Evolutionary conservation across 768 basidiomycete species (phyloP), one percentile per base, ranked within the genome.

Genomic region (Naganishia vaughanmartiniae): DNA sequence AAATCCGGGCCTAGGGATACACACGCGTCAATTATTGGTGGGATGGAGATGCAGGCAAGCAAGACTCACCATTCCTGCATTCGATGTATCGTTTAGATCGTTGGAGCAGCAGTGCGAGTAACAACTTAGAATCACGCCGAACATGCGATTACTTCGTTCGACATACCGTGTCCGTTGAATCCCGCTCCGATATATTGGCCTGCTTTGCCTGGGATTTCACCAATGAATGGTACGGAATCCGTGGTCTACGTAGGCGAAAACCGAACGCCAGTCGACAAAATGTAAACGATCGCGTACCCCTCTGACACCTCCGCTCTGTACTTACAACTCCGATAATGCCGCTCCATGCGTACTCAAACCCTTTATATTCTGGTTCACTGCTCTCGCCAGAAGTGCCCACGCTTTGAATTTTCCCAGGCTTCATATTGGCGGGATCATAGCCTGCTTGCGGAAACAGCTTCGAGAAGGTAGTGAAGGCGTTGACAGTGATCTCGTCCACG

Each of bases 301-400:
- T 9, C 60, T 17, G 19, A 4, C 28, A 48, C 6, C 12, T 28
- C 21, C 21, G 45, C 45, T 28, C 7, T 26, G 0, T 9, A 72
- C 77, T 60, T 31, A 78, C 77, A 74, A 77, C 73, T 9, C 76
- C 78, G 56, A 79, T 73, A 60, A 79, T 77, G 15, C 78, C 78
- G 2, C 72, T 58, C 78, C 78, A 79, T 26, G 75, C 72, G 67
- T 77, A 77, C 34, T 79, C 76, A n/a, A 72, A 72, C 15, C 78
- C 78, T 36, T 68, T 42, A 3, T n/a, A 12, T 3, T 54, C 54
- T 34, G 51, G 4, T 45, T 63, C 14, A 26, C 24, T 17, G 39
- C 24, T n/a, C 0, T 26, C 33, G 19, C n/a, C 6, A 7, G n/a
- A n/a, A 9, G 19, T 26, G 26, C 30, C 33, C 31, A 46, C 30